Percentiles rank a stretch among this genome's conserved stretches.
Evolutionary conservation across 1,139 yeast species (phyloP).

Genomic region (Meyerozyma sp.): DNA sequence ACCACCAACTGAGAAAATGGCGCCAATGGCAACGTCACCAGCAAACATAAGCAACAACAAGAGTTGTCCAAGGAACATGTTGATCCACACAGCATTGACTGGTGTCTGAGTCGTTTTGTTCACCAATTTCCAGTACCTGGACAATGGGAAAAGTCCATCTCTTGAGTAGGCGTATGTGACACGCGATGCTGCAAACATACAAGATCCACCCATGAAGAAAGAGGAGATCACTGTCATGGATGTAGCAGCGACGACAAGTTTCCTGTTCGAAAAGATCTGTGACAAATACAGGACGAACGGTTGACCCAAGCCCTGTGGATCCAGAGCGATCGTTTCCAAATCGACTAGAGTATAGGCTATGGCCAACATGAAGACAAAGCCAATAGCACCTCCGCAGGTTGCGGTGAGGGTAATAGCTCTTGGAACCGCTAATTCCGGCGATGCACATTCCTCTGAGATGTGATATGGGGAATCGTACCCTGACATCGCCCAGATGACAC

Average conservation of each 20-base stretch:
- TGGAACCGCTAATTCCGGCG: constrained; percentile 63
- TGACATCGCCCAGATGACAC: constrained; percentile 73
- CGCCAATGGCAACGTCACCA: constrained; percentile 65
- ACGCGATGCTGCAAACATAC: constrained; percentile 66
- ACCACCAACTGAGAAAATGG: constrained; percentile 74
- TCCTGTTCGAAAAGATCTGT: constrained; percentile 40
- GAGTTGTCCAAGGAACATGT: constrained; percentile 53
- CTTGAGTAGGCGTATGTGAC: constrained; percentile 67
- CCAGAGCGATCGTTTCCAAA: constrained; percentile 44
- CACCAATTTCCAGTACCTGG: constrained; percentile 50
- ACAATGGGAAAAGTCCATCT: constrained; percentile 64
- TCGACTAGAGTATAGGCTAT: constrained; percentile 62
- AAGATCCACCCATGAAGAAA: constrained; percentile 65
- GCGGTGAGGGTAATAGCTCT: constrained; percentile 63
- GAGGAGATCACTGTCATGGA: constrained; percentile 56
- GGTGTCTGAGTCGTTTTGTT: constrained; percentile 58
- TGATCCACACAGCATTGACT: constrained; percentile 64
- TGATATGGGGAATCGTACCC: constrained; percentile 77
- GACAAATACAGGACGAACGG: constrained; percentile 57
- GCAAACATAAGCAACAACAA: constrained; percentile 58
- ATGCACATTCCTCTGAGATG: constrained; percentile 64
- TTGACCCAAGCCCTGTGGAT: constrained; percentile 53
- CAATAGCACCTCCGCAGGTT: constrained; percentile 55
- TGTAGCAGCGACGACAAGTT: constrained; percentile 49
- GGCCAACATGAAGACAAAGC: constrained; percentile 59